Evolutionary conservation across 2,329 filamentous ascomycete genomes (phyloP), one percentile per base, ranked within the genome.

Genomic region (Trichoderma simmonsii): DNA sequence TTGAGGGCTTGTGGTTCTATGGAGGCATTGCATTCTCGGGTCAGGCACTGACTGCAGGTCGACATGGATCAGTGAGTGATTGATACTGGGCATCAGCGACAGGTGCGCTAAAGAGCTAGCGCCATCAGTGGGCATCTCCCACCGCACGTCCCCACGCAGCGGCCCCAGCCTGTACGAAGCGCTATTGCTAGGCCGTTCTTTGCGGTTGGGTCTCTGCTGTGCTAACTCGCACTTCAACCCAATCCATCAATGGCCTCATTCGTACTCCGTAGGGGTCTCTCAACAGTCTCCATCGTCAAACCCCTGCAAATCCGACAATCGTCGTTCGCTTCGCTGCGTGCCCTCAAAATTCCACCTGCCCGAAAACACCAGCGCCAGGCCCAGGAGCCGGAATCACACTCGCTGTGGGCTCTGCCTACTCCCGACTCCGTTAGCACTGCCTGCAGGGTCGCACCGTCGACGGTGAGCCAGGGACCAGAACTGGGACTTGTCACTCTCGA

Each of bases 401-500:
- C 26, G 3, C 34, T 62, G 56, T 62, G 67, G 67, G 15, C 18
- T 62, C 67, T 54, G 28, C 57, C 57, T 70, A 70, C 67, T 43
- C 39, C 67, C 14, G 32, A 62, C 39, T 36, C 67, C 57, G 67
- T 70, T 70, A 61, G 67, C 39, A 61, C 57, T 54, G 56, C 67
- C 67, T 62, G 67, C 39, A 70, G 34, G 57, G 67, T 70, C 21
- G 67, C 57, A 70, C 67, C 56, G 28, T 24, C 32, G 36, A 67
- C 64, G 64, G 64, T 59, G 64, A 67, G 24, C 51, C 61, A 63
- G 68, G 57, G 57, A 60, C 66, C 26, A 36, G 30, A 43, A 43
- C 24, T 54, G n/a, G 43, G 56, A 48, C 21, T 32, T 21, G 57
- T 32, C 57, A 21, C 11, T 12, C 48, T 54, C 48, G 48, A 32